Conservation (phyloP, 192 early-diverging fungal species). For the Umbelopsis isabellina region DNA sequence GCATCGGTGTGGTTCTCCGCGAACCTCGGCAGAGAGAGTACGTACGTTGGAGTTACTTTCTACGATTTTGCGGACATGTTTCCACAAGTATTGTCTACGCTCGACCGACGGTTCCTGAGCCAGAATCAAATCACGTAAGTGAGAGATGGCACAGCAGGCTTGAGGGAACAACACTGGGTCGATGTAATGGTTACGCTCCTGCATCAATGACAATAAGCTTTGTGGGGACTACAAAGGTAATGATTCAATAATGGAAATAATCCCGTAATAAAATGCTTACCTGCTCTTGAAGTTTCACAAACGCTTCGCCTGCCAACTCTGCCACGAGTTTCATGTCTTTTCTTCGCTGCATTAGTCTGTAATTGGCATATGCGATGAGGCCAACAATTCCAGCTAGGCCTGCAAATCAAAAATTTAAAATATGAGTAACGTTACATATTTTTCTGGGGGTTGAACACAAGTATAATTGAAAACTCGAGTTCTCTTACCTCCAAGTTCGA, state of each 20-base stretch:
- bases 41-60: slow-evolving; percentile 65
- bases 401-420: neutral
- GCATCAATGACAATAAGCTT: slow-evolving; percentile 8
- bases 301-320: slow-evolving; percentile 44
- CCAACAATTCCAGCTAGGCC: neutral
- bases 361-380: slow-evolving; percentile 26
- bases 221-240: neutral
- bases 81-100: slow-evolving; percentile 56
- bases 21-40: slow-evolving; percentile 55
- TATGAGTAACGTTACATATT: slow-evolving; percentile 16
- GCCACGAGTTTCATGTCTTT: slow-evolving; percentile 43
- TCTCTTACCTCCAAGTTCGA: slow-evolving; percentile 17
- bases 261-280: neutral
- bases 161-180: slow-evolving; percentile 58
- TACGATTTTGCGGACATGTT: slow-evolving; percentile 55
- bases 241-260: neutral
- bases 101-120: slow-evolving; percentile 33
- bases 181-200: slow-evolving; percentile 53
- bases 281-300: slow-evolving; percentile 48
- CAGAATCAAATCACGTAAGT: slow-evolving; percentile 63
- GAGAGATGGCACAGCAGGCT: slow-evolving; percentile 29
- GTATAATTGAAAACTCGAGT: neutral
- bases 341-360: slow-evolving; percentile 35
- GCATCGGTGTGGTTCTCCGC: slow-evolving; percentile 62
- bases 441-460: slow-evolving; percentile 7